Evolutionary conservation across 108 stramenopile species (phyloP), one percentile per base, ranked within the genome.

Genomic region (Skeletonema marinoi): DNA sequence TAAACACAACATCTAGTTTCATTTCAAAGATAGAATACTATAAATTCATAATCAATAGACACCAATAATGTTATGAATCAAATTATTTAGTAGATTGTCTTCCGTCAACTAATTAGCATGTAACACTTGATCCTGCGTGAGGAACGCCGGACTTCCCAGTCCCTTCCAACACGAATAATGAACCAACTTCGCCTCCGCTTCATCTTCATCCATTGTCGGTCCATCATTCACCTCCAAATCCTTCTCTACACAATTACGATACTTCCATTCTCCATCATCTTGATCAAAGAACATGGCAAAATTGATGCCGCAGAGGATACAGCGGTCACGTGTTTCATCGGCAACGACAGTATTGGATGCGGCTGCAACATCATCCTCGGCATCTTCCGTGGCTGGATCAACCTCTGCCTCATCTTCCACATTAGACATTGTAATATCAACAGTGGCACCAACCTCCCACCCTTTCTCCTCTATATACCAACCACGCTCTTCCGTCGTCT

Each of bases 241-340:
- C 74, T 89, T 90, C 69, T 95, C 94, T 21, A 74, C 77, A 65
- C 94, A 95, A 71, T 93, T 93, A 12, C 63, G 85, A 66, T 95
- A 95, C 74, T 90, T 95, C 87, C 87, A 95, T 32, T 90, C 88
- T 9, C 94, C 94, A 70, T 95, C 92, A 30, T 95, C 94, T 68
- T 95, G 92, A 85, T 95, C 94, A 58, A 95, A 95, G 54, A 88
- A 83, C 94, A 95, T 95, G 63, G 87, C 86, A 68, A 95, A 95
- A 60, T 91, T 92, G 68, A 95, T 89, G 3, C 92, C 94, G 77
- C 94, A 95, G 32, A 95, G 81, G 19, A 89, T 85, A 63, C 94
- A 95, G 30, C 87, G 81, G 76, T 90, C 88, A 68, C 90, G 76
- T 6, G 86, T 68, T 75, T 95, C 94, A 65, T 95, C 94, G 10